These are phyloP conservation scores for Apiotrichum siamense DNA, from an alignment of 1,284 basidiomycete species.

Conservation along the genomic window DNA sequence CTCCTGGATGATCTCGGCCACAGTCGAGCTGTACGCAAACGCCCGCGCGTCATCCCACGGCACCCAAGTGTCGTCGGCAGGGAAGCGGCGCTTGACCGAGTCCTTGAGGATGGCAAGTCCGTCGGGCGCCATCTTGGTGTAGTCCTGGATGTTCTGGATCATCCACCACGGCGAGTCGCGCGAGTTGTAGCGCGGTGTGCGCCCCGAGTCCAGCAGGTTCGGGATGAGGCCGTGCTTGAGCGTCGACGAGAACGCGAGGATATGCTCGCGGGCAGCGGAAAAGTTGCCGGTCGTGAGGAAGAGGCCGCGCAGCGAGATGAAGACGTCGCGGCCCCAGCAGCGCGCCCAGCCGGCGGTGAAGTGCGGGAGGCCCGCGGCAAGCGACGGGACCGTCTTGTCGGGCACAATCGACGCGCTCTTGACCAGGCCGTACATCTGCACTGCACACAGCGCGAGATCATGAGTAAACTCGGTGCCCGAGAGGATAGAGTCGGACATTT, in stretches of 20 bases:
- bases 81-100: slow-evolving; percentile 82
- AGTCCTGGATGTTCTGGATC: slow-evolving; percentile 96
- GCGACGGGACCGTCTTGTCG: slow-evolving; percentile 60
- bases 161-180: slow-evolving; percentile 64
- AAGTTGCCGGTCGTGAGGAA: slow-evolving; percentile 90
- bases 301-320: slow-evolving; percentile 84
- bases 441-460: slow-evolving; percentile 71
- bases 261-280: slow-evolving; percentile 74
- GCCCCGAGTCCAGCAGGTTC: slow-evolving; percentile 80
- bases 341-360: slow-evolving; percentile 86
- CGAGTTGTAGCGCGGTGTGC: slow-evolving; percentile 64
- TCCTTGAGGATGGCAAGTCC: slow-evolving; percentile 76
- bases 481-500: slow-evolving; percentile 75
- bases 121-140: slow-evolving; percentile 74
- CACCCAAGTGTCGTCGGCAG: slow-evolving; percentile 88
- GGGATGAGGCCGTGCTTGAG: slow-evolving; percentile 78
- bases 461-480: slow-evolving; percentile 84
- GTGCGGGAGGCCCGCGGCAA: slow-evolving; percentile 92
- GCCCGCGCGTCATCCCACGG: slow-evolving; percentile 80
- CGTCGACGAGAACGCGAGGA: slow-evolving; percentile 80
- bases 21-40: slow-evolving; percentile 68
- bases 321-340: slow-evolving; percentile 95
- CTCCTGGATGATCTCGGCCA: slow-evolving; percentile 93
- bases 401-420: slow-evolving; percentile 75
- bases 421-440: slow-evolving; percentile 89